Percentiles rank a stretch among this genome's conserved stretches.
Evolutionary conservation across 768 basidiomycete genomes (phyloP).

Genomic region (Phylloporus sp.): DNA sequence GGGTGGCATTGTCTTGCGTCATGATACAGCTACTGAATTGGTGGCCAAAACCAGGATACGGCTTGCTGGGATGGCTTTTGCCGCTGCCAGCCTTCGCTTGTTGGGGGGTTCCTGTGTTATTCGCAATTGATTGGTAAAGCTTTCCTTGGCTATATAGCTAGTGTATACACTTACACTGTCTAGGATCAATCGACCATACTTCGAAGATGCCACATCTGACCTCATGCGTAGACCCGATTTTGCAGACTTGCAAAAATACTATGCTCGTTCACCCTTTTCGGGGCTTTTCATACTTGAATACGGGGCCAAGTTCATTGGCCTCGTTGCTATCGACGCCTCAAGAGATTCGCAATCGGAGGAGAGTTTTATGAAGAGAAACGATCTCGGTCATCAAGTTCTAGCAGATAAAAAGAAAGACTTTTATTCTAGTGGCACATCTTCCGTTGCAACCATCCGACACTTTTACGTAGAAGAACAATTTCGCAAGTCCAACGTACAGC

Average conservation of each 20-base stretch:
- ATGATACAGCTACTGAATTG: constrained; percentile 59
- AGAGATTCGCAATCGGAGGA: constrained; percentile 34
- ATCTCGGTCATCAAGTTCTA: constrained; percentile 10
- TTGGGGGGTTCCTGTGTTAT: constrained; percentile 60
- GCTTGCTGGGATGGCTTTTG: constrained; percentile 48
- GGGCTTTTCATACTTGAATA: constrained; percentile 71
- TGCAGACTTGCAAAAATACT: constrained; percentile 47
- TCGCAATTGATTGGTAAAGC: constrained; percentile 62
- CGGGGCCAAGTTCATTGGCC: constrained; percentile 54
- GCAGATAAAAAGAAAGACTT: constrained; percentile 12
- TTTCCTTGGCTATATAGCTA: neutral
- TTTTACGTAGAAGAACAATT: constrained; percentile 69
- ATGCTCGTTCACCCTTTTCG: constrained; percentile 57
- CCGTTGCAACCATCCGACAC: constrained; percentile 65
- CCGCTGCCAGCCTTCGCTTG: constrained; percentile 67
- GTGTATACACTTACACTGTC: neutral
- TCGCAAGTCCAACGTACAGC: constrained; percentile 52
- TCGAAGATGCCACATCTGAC: constrained; percentile 52
- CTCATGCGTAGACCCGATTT: constrained; percentile 58
- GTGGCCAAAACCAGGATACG: constrained; percentile 57
- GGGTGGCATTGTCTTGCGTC: constrained; percentile 55
- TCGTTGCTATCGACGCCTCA: constrained; percentile 68
- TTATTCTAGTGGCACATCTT: constrained; percentile 36
- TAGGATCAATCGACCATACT: constrained; percentile 69
- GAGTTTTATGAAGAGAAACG: constrained; percentile 19